These are phyloP conservation scores for Kuraishia capsulata DNA, from an alignment of 805 yeast genomes.

Conservation along the genomic window DNA sequence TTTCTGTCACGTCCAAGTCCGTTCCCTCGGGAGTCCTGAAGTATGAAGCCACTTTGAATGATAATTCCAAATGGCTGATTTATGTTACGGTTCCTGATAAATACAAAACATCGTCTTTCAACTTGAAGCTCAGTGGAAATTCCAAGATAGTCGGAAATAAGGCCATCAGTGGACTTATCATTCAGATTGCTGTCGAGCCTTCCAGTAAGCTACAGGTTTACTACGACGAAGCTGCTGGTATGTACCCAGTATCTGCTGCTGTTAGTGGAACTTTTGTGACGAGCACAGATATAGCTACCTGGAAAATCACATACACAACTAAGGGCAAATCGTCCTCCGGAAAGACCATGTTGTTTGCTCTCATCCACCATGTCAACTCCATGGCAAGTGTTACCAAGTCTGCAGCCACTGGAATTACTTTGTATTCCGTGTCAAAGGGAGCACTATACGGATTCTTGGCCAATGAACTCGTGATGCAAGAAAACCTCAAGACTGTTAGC, in stretches of 20 bases:
- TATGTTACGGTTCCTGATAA: conserved; percentile 33
- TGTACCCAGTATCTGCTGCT: conserved; percentile 40
- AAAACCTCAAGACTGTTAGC: conserved; percentile 22
- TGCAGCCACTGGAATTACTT: conserved; percentile 29
- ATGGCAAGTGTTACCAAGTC: conserved; percentile 21
- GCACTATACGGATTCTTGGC: conserved; percentile 36
- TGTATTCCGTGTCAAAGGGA: conserved; percentile 44
- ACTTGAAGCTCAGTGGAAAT: conserved; percentile 22
- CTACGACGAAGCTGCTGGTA: conserved; percentile 65
- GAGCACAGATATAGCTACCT: conserved; percentile 13
- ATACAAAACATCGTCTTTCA: conserved; percentile 17
- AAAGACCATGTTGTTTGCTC: conserved; percentile 37
- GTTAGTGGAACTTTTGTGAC: conserved; percentile 28
- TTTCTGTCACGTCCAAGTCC: conserved; percentile 20
- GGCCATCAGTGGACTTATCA: conserved; percentile 26
- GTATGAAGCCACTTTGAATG: conserved; percentile 28
- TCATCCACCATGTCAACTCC: conserved; percentile 41
- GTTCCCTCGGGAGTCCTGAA: conserved; percentile 22
- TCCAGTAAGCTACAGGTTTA: conserved; percentile 22
- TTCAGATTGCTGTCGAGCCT: conserved; percentile 46
- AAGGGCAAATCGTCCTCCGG: conserved; percentile 39
- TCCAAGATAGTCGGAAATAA: conserved; percentile 26
- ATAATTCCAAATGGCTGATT: conserved; percentile 39
- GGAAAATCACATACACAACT: conserved; percentile 38
- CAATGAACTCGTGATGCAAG: conserved; percentile 25